Evolutionary conservation across 495 filamentous ascomycete genomes (phyloP).

Genomic region (Diplogelasinospora grovesii): DNA sequence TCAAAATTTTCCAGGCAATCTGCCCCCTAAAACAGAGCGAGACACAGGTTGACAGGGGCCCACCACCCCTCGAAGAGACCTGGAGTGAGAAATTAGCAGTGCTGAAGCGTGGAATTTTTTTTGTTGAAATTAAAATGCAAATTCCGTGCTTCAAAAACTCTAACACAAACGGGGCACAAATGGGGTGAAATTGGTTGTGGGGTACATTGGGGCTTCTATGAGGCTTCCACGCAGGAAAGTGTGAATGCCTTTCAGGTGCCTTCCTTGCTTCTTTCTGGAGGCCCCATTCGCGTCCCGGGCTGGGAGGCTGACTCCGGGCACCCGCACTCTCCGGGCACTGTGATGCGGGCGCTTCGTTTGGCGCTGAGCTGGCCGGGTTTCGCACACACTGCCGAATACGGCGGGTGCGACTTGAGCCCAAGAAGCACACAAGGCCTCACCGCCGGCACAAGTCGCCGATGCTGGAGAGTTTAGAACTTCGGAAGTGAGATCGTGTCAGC

Average conservation of each 20-base stretch:
- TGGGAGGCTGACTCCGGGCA: constrained; percentile 4
- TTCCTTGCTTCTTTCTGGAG: constrained; percentile 2
- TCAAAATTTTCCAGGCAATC: constrained; percentile 7
- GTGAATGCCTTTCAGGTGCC: constrained; percentile 14
- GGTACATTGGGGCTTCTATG: constrained; percentile 17
- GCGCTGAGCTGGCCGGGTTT: constrained; percentile 2
- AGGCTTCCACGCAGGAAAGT: constrained; percentile 22
- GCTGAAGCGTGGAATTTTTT: constrained; percentile 12
- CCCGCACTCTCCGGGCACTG: constrained; percentile 2
- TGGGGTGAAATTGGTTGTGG: constrained; percentile 26
- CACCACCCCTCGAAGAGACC: constrained; percentile 6
- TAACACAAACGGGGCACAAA: no score
- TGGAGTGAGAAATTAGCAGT: constrained; percentile 7
- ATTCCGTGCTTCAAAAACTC: constrained; percentile 6
- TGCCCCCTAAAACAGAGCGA: constrained; percentile 6
- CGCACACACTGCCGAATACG: neutral
- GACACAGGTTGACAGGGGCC: constrained; percentile 3
- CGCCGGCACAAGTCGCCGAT: constrained; percentile 8
- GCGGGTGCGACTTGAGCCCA: neutral
- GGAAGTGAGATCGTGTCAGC: neutral
- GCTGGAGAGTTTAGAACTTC: constrained; percentile 7
- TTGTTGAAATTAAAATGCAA: neutral
- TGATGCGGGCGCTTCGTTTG: constrained; percentile 16
- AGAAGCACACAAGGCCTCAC: constrained; percentile 6
- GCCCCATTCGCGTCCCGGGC: no score